These are phyloP conservation scores for Pseudogymnoascus sp. DNA, from an alignment of 2,329 filamentous ascomycete genomes.

Conservation along the genomic window DNA sequence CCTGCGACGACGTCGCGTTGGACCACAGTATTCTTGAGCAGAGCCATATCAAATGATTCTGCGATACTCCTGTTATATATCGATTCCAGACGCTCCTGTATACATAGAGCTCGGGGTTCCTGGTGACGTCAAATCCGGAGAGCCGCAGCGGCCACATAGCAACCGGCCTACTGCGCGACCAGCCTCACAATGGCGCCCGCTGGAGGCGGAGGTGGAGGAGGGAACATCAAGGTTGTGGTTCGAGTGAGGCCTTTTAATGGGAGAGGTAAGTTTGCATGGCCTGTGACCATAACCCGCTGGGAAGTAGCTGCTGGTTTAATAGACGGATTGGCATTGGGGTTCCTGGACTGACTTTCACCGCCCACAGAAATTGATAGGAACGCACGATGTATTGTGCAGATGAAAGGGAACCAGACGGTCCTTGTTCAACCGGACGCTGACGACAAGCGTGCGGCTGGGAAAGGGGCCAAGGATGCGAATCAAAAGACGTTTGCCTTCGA, in stretches of 20 bases:
- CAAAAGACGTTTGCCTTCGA: conserved; percentile 92
- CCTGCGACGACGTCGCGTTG: background rate
- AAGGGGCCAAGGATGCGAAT: conserved; percentile 60
- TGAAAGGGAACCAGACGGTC: conserved; percentile 88
- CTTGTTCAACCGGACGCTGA: conserved; percentile 59
- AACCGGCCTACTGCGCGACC: background rate
- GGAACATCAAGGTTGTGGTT: conserved; percentile 99
- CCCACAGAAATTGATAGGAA: conserved; percentile 72
- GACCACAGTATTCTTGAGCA: background rate
- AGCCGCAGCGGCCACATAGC: conserved; percentile 1
- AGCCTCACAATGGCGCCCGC: conserved; percentile 25
- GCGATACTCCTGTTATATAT: background rate
- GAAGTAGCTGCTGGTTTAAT: conserved; percentile 11
- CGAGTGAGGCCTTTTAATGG: conserved; percentile 90
- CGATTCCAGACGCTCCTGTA: background rate
- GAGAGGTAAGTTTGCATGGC: conserved; percentile 54
- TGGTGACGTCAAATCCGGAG: conserved; percentile 1
- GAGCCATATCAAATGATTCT: background rate
- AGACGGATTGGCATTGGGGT: background rate
- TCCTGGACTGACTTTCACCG: conserved; percentile 14
- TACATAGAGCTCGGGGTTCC: background rate
- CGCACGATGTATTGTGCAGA: conserved; percentile 94
- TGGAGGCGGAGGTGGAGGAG: conserved; percentile 66
- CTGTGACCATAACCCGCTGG: background rate
- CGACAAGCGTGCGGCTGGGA: conserved; percentile 47